These are phyloP conservation scores for Torulaspora indica DNA, from an alignment of 805 yeast genomes.

Conservation along the genomic window DNA sequence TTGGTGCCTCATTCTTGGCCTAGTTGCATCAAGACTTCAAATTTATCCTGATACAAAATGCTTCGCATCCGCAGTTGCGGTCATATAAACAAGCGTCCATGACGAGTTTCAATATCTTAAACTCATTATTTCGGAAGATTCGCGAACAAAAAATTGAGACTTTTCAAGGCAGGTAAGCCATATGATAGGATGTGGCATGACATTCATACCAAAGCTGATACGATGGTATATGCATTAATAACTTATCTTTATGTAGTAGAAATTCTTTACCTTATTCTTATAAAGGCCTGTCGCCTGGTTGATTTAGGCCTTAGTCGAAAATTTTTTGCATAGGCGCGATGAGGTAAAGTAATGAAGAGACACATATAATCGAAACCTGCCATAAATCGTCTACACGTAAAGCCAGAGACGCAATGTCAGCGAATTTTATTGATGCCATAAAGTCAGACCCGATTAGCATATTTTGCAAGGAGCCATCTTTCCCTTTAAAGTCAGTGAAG, in stretches of 20 bases:
- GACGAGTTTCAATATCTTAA: too few species aligned
- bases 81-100: background rate
- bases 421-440: conserved; percentile 18
- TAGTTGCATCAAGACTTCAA: background rate
- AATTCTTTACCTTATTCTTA: background rate
- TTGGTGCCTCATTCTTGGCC: conserved; percentile 45
- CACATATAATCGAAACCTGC: background rate
- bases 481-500: conserved; percentile 27
- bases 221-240: background rate
- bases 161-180: too few species aligned
- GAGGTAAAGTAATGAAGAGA: conserved; percentile 10
- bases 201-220: background rate
- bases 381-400: background rate
- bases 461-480: conserved; percentile 17
- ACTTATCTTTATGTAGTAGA: background rate
- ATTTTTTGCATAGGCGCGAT: conserved; percentile 15
- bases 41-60: too few species aligned
- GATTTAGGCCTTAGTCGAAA: background rate
- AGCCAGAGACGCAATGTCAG: conserved; percentile 12
- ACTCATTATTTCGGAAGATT: too few species aligned
- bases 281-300: too few species aligned
- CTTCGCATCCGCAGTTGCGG: background rate
- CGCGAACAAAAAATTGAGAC: too few species aligned
- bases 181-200: background rate
- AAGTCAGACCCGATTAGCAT: conserved; percentile 23